phyloP scores from a whole-genome alignment of 768 basidiomycete genomes.

The Tulasnella sp. region DNA sequence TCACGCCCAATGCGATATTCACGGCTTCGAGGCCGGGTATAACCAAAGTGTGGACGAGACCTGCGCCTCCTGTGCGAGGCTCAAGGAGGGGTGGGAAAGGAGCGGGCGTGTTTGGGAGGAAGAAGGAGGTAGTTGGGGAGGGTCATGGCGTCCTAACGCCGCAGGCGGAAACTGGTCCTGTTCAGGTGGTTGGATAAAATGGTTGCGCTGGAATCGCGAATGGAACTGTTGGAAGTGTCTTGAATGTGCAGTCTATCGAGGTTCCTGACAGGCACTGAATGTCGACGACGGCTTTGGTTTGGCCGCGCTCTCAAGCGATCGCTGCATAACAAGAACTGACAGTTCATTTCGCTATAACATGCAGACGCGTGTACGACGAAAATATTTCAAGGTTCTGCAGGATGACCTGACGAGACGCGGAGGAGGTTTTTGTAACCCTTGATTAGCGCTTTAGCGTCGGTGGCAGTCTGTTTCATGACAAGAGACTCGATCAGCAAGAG shows the following conservation, averaged over 20 bases:
- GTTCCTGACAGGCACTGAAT: too few relatives aligned
- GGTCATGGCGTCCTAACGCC: neutral
- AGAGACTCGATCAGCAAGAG: neutral
- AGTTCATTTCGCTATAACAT: too few relatives aligned
- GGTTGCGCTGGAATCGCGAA: too few relatives aligned
- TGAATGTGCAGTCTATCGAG: too few relatives aligned
- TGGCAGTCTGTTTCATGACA: neutral
- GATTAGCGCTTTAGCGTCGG: neutral
- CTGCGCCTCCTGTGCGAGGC: constrained; percentile 12
- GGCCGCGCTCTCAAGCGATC: too few relatives aligned
- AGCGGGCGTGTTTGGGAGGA: neutral
- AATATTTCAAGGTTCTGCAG: neutral
- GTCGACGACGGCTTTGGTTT: too few relatives aligned
- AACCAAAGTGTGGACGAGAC: constrained; percentile 59
- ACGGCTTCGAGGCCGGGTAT: constrained; percentile 68
- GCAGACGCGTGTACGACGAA: too few relatives aligned
- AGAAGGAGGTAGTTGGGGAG: neutral
- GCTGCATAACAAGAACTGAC: too few relatives aligned
- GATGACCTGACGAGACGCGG: neutral
- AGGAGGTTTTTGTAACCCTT: neutral
- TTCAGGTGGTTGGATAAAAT: neutral
- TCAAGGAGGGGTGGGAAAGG: neutral
- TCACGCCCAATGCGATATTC: constrained; percentile 66
- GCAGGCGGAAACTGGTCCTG: neutral
- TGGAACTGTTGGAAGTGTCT: too few relatives aligned